phyloP scores from a whole-genome alignment of 2,329 filamentous ascomycete genomes.

The Aspergillus glaucus region DNA sequence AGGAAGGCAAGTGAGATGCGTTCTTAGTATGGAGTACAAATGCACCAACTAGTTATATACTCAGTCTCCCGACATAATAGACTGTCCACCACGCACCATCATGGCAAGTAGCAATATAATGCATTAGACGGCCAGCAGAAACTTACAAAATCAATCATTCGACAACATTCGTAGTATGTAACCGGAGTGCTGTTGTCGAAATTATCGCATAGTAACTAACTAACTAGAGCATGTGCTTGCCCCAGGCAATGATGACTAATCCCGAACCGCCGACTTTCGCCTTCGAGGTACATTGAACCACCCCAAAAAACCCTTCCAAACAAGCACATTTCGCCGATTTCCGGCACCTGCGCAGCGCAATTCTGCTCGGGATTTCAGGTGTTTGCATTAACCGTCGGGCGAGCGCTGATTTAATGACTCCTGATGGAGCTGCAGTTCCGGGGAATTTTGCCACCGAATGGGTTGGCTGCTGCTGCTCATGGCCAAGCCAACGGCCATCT shows the following conservation, averaged over 20 bases:
- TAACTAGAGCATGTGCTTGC: not conserved
- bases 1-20: no score
- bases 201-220: no score
- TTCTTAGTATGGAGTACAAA: no score
- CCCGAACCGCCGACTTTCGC: slow-evolving; percentile 24
- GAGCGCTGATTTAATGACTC: slow-evolving; percentile 17
- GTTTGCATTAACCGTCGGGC: slow-evolving; percentile 22
- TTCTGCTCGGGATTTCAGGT: slow-evolving; percentile 15
- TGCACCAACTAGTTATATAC: no score
- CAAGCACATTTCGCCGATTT: slow-evolving; percentile 31
- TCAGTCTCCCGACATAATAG: no score
- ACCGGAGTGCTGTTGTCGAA: no score
- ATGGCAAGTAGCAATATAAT: no score
- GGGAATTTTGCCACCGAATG: slow-evolving; percentile 29
- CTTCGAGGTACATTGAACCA: not conserved
- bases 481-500: slow-evolving; percentile 12
- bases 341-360: slow-evolving; percentile 22
- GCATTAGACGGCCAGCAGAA: no score
- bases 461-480: slow-evolving; percentile 14
- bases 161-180: no score
- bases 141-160: no score
- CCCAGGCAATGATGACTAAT: not conserved
- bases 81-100: no score
- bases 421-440: slow-evolving; percentile 32
- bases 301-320: slow-evolving; percentile 1